phyloP scores from a whole-genome alignment of 257 asterid species.

The Vinca minor region DNA sequence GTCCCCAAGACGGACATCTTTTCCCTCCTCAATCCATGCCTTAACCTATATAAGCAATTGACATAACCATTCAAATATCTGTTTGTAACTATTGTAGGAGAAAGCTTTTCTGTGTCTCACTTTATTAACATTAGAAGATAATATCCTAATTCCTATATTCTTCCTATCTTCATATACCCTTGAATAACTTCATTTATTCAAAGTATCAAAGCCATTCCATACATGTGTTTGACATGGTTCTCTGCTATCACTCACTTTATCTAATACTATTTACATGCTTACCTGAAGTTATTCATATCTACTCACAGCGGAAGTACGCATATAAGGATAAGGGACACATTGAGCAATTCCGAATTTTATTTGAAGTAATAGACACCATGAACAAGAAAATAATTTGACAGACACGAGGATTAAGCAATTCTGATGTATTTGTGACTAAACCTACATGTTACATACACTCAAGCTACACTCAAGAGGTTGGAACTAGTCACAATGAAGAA shows the following conservation, averaged over 20 bases:
- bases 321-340: too few species aligned
- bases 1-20: conserved; percentile 79
- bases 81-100: background rate
- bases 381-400: background rate
- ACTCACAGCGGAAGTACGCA: too few species aligned
- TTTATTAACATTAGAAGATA: background rate
- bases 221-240: too few species aligned
- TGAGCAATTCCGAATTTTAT: background rate
- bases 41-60: conserved; percentile 44
- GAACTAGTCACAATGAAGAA: background rate
- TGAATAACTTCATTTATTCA: too few species aligned
- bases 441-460: background rate
- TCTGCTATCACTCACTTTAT: too few species aligned
- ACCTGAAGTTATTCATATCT: too few species aligned
- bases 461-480: background rate
- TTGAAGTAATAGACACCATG: background rate
- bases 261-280: too few species aligned
- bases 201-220: too few species aligned
- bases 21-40: conserved; percentile 61
- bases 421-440: background rate
- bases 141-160: too few species aligned
- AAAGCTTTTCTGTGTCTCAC: background rate
- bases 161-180: too few species aligned
- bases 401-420: background rate
- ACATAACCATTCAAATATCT: background rate